Evolutionary conservation across 164 flowering plant genomes (phyloP).

Genomic region (Chimonanthus praecox): DNA sequence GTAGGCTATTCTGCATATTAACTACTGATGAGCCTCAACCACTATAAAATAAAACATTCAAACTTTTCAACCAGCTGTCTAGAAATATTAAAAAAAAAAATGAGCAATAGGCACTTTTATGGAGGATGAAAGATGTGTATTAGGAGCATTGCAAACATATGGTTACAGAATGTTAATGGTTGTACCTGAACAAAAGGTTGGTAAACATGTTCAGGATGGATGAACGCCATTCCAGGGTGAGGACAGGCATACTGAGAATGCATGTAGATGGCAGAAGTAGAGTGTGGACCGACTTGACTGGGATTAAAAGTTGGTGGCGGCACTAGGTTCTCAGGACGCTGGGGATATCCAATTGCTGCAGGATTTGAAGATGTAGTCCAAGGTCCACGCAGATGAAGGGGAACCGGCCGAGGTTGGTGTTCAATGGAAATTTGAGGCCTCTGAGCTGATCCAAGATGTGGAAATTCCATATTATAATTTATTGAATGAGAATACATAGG

Average conservation of each 20-base stretch:
- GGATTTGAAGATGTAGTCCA: conserved; percentile 59
- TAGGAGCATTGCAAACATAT: too few relatives aligned
- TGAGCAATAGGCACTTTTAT: background rate
- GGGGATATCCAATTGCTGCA: conserved; percentile 54
- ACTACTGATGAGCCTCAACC: too few relatives aligned
- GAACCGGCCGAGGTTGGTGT: conserved; percentile 58
- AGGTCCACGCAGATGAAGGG: conserved; percentile 65
- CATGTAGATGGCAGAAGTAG: conserved; percentile 69
- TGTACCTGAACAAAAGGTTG: conserved; percentile 75
- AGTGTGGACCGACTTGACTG: conserved; percentile 55
- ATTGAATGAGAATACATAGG: conserved; percentile 86
- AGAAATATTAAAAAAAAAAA: background rate
- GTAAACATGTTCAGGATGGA: conserved; percentile 76
- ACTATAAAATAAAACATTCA: too few relatives aligned
- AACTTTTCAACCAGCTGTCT: background rate
- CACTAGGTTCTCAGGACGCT: conserved; percentile 58
- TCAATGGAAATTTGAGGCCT: conserved; percentile 75
- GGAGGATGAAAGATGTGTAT: too few relatives aligned
- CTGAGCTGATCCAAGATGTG: conserved; percentile 82
- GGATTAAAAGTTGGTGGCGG: conserved; percentile 44
- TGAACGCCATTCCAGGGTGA: conserved; percentile 67
- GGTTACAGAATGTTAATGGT: too few relatives aligned
- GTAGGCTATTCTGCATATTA: too few relatives aligned
- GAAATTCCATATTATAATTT: conserved; percentile 94
- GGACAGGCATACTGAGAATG: conserved; percentile 81